Base-by-base conservation (phyloP, 345 rosid genomes). In the Salix brachista region DNA sequence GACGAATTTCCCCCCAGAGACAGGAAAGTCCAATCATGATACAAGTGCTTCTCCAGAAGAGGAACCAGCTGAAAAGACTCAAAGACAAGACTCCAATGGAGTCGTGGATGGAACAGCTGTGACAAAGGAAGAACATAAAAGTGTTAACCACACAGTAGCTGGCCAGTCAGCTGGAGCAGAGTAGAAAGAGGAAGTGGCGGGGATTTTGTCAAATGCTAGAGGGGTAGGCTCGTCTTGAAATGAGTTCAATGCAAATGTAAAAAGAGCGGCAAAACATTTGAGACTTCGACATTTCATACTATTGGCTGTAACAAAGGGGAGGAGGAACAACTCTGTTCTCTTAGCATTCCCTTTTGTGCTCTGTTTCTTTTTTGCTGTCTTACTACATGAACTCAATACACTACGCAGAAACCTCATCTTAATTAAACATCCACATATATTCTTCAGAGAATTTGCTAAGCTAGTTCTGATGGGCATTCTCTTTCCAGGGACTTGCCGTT, bases 181-280 rank as follows among this genome's bases (percentile, higher is more conserved):
- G 72, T 77, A 84, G 83, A 34, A 66, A 28, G 80, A 68, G 79
- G 71, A 78, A 34, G 6, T 34, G 8, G 75, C n/a, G 73, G 14
- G 44, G 28, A 69, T 46, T 70, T 74, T 48, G 76, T 71, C 12
- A 21, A 37, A 30, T 65, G 37, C n/a, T 5, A 32, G 70, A 70
- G 26, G 80, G 50, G 60, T 72, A 86, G 88, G 77, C 87, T 79
- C 74, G 23, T 52, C 76, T 46, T 56, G 77, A 77, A 80, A 84
- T 75, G 89, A 88, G 89, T 85, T 82, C 18, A 78, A 84, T 78
- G 78, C 88, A 87, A 86, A 80, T 90, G 91, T 87, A 90, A 86
- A 89, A 79, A 85, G 85, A 11, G 46, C 91, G 89, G 87, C 87
- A 19, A 78, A 23, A 67, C 75, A 56, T 73, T 64, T 13, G 54